Conservation (phyloP, 75 land plant species). For the Picea glauca region DNA sequence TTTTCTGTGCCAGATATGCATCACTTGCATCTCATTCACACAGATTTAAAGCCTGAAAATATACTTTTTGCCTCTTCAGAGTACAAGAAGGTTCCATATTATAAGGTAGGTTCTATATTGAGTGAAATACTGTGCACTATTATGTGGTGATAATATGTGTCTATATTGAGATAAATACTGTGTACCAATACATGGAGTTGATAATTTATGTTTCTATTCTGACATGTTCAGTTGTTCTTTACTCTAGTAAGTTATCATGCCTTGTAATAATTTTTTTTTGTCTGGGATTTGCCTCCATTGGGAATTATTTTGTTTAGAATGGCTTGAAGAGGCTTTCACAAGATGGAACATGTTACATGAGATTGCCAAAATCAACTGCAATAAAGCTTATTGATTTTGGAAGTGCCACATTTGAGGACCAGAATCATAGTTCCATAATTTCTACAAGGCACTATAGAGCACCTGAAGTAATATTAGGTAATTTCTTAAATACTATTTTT, state of each 20-base stretch:
- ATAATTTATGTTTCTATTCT: not conserved
- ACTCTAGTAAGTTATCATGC: not conserved
- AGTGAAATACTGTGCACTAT: not conserved
- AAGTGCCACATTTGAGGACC: conserved; percentile 73
- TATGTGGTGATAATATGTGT: not conserved
- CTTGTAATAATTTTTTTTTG: not conserved
- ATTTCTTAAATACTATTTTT: not conserved
- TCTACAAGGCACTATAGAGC: conserved; percentile 96
- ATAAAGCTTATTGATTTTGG: conserved; percentile 99
- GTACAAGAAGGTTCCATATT: conserved; percentile 55
- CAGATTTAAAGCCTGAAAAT: conserved; percentile 80
- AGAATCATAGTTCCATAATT: conserved; percentile 74
- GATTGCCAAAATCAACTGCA: conserved; percentile 86
- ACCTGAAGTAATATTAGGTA: conserved; percentile 95
- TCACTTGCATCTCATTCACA: conserved; percentile 63
- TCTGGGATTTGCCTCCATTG: not conserved
- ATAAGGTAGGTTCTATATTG: conserved; percentile 35
- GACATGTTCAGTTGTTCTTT: no score
- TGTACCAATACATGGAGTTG: not conserved
- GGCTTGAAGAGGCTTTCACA: conserved; percentile 19
- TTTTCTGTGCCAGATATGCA: conserved; percentile 65
- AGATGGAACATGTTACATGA: conserved; percentile 51
- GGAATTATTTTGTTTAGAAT: conserved; percentile 1
- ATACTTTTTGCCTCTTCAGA: conserved; percentile 64
- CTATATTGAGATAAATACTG: not conserved